Evolutionary conservation across 179 eudicot genomes (phyloP).

Genomic region (Amaranthus tricolor): DNA sequence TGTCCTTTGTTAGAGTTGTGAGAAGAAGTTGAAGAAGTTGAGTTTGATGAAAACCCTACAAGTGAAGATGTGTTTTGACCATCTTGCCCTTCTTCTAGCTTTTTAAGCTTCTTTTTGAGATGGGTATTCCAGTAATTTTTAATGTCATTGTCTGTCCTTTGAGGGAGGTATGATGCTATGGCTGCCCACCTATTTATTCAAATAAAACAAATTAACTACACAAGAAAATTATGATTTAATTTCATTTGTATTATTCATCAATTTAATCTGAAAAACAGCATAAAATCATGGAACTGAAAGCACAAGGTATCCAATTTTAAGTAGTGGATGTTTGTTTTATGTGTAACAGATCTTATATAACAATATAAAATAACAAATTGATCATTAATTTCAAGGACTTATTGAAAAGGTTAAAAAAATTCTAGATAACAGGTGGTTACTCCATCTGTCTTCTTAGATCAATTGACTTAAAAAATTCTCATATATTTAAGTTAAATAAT

Average conservation of each 20-base stretch:
- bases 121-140: slow-evolving; percentile 96
- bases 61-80: slow-evolving; percentile 20
- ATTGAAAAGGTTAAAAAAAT: too few species aligned
- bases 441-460: too few species aligned
- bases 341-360: slow-evolving; percentile 18
- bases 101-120: slow-evolving; percentile 64
- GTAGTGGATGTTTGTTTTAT: background rate
- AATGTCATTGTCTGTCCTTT: slow-evolving; percentile 84
- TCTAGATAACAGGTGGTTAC: too few species aligned
- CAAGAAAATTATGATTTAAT: background rate
- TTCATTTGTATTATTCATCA: too few species aligned
- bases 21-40: slow-evolving; percentile 33
- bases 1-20: slow-evolving; percentile 48
- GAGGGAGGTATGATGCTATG: slow-evolving; percentile 88
- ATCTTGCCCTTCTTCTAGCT: slow-evolving; percentile 38
- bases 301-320: background rate
- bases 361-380: background rate
- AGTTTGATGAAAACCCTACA: slow-evolving; percentile 30
- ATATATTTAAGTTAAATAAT: too few species aligned
- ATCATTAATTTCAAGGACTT: background rate
- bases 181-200: slow-evolving; percentile 73
- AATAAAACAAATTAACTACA: background rate
- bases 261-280: background rate
- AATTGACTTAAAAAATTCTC: too few species aligned
- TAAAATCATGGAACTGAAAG: background rate